Evolutionary conservation across 345 rosid genomes (phyloP).

Genomic region (Euphorbia peplus): DNA sequence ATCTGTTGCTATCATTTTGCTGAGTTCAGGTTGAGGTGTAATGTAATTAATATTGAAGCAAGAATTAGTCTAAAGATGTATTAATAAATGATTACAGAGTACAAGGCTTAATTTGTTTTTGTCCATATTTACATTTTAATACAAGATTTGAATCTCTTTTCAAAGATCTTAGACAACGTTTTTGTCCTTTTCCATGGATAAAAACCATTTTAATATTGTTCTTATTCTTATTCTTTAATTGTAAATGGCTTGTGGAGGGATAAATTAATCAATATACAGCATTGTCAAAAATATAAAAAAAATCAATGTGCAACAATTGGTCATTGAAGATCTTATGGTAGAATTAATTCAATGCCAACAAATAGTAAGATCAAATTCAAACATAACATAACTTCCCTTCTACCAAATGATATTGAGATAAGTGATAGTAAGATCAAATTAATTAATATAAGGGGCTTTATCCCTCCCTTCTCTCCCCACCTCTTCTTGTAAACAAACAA

Average conservation of each 20-base stretch:
- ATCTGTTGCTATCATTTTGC: slow-evolving; percentile 35
- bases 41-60: slow-evolving; percentile 25
- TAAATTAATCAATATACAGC: background rate
- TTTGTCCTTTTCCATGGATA: slow-evolving; percentile 13
- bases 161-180: background rate
- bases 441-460: too few species aligned
- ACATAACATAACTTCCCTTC: too few species aligned
- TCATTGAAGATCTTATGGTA: background rate
- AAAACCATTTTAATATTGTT: slow-evolving; percentile 1
- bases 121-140: background rate
- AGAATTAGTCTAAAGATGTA: slow-evolving; percentile 20
- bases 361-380: too few species aligned
- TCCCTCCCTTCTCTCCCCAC: too few species aligned
- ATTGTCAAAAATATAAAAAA: too few species aligned
- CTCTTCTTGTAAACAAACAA: too few species aligned
- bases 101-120: slow-evolving; percentile 10
- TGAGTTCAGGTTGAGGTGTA: slow-evolving; percentile 21
- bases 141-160: slow-evolving; percentile 12
- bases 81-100: slow-evolving; percentile 15
- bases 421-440: too few species aligned
- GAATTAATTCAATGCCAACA: background rate
- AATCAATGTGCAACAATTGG: background rate
- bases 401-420: too few species aligned
- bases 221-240: background rate
- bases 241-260: background rate